Conservation (phyloP, 345 rosid species). For the Arabis hirsuta region DNA sequence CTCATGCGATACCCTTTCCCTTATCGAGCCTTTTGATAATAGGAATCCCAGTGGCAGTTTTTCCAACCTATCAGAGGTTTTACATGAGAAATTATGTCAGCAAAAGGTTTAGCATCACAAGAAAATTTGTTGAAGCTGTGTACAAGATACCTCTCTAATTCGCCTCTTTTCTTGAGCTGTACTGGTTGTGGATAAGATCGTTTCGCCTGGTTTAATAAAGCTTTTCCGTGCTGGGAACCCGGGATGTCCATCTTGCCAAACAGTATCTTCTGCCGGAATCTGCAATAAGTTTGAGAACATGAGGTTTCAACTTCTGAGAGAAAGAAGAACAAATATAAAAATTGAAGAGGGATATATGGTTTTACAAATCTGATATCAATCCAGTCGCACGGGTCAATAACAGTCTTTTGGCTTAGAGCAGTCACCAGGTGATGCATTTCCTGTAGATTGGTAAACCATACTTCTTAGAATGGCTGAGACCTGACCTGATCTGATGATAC, state of each 20-base stretch:
- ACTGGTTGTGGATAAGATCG: constrained; percentile 29
- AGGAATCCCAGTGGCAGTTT: constrained; percentile 34
- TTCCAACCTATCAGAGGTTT: constrained; percentile 30
- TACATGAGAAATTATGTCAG: constrained; percentile 13
- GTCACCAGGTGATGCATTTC: constrained; percentile 24
- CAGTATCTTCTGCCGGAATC: constrained; percentile 68
- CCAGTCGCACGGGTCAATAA: constrained; percentile 30
- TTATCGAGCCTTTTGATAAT: constrained; percentile 21
- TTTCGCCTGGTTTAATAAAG: constrained; percentile 35
- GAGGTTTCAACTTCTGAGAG: constrained; percentile 26
- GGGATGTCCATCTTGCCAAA: constrained; percentile 59
- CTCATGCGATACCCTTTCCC: constrained; percentile 17
- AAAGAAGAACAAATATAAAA: not conserved
- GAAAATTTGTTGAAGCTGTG: constrained; percentile 25
- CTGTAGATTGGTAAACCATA: constrained; percentile 26
- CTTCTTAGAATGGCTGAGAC: constrained; percentile 32
- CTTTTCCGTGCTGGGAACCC: constrained; percentile 33
- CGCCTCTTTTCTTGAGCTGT: constrained; percentile 14
- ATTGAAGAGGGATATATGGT: constrained; percentile 8
- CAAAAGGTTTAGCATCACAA: constrained; percentile 16
- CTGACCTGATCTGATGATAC: constrained; percentile 18
- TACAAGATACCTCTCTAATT: constrained; percentile 30
- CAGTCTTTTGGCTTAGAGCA: not conserved
- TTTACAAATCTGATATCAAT: constrained; percentile 43
- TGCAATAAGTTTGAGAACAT: constrained; percentile 40